A percentile compares a stretch with the other conserved stretches of the same genome.
These are phyloP conservation scores for Macaranga tanarius DNA, from an alignment of 441 rosid species.

Conservation along the genomic window DNA sequence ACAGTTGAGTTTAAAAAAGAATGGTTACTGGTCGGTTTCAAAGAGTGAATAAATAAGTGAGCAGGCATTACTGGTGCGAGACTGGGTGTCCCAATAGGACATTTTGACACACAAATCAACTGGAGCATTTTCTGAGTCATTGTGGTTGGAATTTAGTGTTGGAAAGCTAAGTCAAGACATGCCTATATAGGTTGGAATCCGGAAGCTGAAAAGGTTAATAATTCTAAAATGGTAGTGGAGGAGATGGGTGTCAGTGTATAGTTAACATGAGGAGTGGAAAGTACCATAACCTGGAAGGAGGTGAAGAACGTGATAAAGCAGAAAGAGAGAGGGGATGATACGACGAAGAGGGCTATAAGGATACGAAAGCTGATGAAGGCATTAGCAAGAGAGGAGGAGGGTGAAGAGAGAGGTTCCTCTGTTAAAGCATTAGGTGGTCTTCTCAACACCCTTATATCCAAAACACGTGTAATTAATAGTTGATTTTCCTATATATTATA, in stretches of 20 bases:
- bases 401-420: too few species aligned
- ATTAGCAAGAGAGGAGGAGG: too few species aligned
- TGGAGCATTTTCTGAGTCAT: constrained; percentile 41
- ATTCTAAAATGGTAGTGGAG: constrained; percentile 47
- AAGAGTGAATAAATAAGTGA: constrained; percentile 27
- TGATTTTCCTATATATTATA: too few species aligned
- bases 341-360: neutral
- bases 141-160: constrained; percentile 50
- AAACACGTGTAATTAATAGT: too few species aligned
- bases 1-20: constrained; percentile 35
- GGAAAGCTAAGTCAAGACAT: constrained; percentile 52
- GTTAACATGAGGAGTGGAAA: constrained; percentile 37
- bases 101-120: constrained; percentile 42
- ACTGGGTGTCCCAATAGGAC: constrained; percentile 50
- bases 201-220: constrained; percentile 45
- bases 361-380: too few species aligned
- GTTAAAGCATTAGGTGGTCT: too few species aligned
- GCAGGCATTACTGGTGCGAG: constrained; percentile 36
- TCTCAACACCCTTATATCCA: too few species aligned
- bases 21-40: constrained; percentile 43
- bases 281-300: too few species aligned
- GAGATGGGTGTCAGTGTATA: constrained; percentile 45
- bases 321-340: neutral
- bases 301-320: too few species aligned
- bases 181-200: constrained; percentile 50